These are phyloP conservation scores for Leccinum olivaceopallidum DNA, from an alignment of 768 basidiomycete species.

Conservation along the genomic window DNA sequence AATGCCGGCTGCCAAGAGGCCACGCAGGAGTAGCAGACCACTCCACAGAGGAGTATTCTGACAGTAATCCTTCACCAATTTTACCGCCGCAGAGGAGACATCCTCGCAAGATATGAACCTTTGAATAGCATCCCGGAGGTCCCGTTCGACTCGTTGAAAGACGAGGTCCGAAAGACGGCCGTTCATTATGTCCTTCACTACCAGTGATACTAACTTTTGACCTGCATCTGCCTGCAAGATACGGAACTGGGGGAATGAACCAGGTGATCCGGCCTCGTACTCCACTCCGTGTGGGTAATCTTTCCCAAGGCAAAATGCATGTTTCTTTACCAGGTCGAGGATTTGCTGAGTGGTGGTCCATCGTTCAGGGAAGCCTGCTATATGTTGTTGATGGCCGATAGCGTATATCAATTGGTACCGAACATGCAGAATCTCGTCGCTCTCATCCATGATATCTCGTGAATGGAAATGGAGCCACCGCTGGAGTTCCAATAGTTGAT, in stretches of 20 bases:
- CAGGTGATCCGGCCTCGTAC: constrained; percentile 6
- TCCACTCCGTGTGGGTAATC: too few relatives aligned
- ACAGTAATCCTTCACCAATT: constrained; percentile 8
- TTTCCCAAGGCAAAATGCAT: neutral
- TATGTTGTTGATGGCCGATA: constrained; percentile 27
- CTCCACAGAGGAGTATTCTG: constrained; percentile 15
- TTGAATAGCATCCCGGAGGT: too few relatives aligned
- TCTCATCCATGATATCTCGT: constrained; percentile 34
- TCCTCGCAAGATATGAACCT: constrained; percentile 25
- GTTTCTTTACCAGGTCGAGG: constrained; percentile 24
- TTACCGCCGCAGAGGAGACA: constrained; percentile 13
- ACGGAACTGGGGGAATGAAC: constrained; percentile 28
- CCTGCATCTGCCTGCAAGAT: constrained; percentile 18
- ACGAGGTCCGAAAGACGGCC: constrained; percentile 17
- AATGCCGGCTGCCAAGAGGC: constrained; percentile 34
- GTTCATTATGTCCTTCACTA: constrained; percentile 18
- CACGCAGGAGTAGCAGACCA: constrained; percentile 34
- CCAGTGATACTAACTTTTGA: constrained; percentile 8
- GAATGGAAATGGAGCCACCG: constrained; percentile 23
- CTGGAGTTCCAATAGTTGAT: too few relatives aligned
- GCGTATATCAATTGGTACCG: constrained; percentile 41
- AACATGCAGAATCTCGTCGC: constrained; percentile 35
- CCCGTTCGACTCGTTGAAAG: constrained; percentile 19
- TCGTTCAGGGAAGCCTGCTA: constrained; percentile 35
- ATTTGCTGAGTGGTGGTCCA: constrained; percentile 37